Base-by-base conservation (phyloP, 2,329 filamentous ascomycete genomes). In the Colletotrichum kahawae region DNA sequence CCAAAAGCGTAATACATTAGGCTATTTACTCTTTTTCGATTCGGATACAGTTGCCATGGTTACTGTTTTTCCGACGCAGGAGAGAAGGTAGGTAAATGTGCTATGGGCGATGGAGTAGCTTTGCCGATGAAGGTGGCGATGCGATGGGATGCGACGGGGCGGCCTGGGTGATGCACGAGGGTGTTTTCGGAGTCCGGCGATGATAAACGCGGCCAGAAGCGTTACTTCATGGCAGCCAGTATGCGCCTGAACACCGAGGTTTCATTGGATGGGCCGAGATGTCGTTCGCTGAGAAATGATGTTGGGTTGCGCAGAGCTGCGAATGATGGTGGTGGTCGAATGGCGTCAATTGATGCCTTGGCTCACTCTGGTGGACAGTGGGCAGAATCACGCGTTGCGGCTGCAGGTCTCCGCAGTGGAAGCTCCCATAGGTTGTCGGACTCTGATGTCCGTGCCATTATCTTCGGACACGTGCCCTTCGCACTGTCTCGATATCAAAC, bases 41-140 rank as follows among this genome's bases (percentile, higher is more conserved):
- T 77, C 76, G 24, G 76, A 69, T 34, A 75, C 68, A 7, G 76
- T 71, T 21, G 76, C 76, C 76, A 77, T 77, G 18, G 29, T 51
- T n/a, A 18, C 9, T 36, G 21, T 21, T 33, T 29, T 14, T 12
- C 51, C 5, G 29, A 29, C 27, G 27, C 12, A 54, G 9, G 31
- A 24, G 21, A 13, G 6, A 13, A 27, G 29, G 16, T 38, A 51
- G n/a, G 10, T 43, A 16, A 34, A n/a, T 48, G 33, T 33, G 14
- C 6, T 16, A 36, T 48, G 21, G 60, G 48, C 21, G 29, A 63
- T 38, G 54, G 57, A 66, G 38, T 43, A 62, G 38, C 27, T 34
- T 43, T 65, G 31, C 31, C 31, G 27, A 68, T 54, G 48, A 48
- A 65, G 36, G 33, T 59, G 56, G 64, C 56, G 54, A 21, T 29